Percentiles rank a stretch among this genome's conserved stretches.
Conservation (phyloP, 2,329 filamentous ascomycete genomes). For the Aureobasidium melanogenum region DNA sequence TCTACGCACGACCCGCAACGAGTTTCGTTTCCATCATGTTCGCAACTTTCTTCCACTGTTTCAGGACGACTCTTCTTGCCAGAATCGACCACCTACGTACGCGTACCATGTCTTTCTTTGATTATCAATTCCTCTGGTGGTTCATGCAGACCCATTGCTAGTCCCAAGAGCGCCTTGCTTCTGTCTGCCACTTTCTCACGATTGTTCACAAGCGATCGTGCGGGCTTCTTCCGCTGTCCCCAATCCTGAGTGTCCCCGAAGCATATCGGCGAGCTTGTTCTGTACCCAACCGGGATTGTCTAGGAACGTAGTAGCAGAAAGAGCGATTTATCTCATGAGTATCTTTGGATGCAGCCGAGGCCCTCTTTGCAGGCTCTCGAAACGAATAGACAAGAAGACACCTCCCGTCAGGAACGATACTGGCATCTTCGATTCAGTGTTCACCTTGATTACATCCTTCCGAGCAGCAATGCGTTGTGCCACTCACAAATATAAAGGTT, state of each 20-base stretch:
- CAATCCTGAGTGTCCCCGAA: background rate
- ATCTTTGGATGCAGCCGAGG: too few relatives aligned
- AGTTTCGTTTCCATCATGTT: background rate
- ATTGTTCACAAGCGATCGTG: background rate
- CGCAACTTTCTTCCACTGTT: background rate
- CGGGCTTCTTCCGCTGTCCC: background rate
- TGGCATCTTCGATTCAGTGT: too few relatives aligned
- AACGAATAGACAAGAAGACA: too few relatives aligned
- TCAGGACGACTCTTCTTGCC: background rate
- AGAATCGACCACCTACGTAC: background rate
- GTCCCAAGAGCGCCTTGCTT: background rate
- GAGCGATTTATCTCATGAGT: too few relatives aligned
- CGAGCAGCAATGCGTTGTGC: too few relatives aligned
- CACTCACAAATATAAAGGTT: too few relatives aligned
- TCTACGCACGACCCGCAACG: background rate
- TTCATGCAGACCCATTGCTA: background rate
- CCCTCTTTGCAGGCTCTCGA: background rate
- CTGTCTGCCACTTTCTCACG: background rate
- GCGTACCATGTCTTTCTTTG: background rate
- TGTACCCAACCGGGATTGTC: background rate
- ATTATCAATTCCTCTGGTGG: background rate
- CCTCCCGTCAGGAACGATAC: too few relatives aligned
- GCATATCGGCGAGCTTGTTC: background rate
- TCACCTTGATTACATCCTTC: too few relatives aligned
- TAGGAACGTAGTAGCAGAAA: too few relatives aligned